These are phyloP conservation scores for Nemania abortiva DNA, from an alignment of 2,329 filamentous ascomycete genomes.

Conservation along the genomic window DNA sequence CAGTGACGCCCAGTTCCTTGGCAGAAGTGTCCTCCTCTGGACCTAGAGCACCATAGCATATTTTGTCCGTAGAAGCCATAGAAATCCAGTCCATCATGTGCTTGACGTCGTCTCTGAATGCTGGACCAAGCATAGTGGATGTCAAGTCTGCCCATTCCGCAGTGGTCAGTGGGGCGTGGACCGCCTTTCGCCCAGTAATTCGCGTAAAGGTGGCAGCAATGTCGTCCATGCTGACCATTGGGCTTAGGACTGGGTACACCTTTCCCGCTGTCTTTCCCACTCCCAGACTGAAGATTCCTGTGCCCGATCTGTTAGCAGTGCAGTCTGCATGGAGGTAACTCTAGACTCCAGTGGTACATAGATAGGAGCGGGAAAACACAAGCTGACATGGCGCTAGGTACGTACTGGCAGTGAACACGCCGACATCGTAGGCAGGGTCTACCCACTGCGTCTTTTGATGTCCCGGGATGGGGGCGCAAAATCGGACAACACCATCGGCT, in stretches of 20 bases:
- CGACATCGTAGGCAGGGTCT: constrained; percentile 28
- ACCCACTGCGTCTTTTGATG: constrained; percentile 25
- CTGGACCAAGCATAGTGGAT: constrained; percentile 25
- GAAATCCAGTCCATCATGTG: constrained; percentile 33
- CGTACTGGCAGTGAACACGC: constrained; percentile 30
- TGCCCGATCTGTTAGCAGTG: constrained; percentile 18
- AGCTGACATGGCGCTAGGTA: constrained; percentile 8
- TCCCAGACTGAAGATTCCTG: constrained; percentile 28
- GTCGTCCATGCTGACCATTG: constrained; percentile 22
- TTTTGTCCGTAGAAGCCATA: constrained; percentile 25
- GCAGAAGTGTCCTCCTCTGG: constrained; percentile 31
- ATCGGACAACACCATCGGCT: constrained; percentile 31
- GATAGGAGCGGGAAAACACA: not conserved
- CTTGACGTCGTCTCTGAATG: constrained; percentile 29
- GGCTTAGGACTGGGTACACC: constrained; percentile 26
- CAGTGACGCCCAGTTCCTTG: constrained; percentile 30
- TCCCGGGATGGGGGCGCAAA: constrained; percentile 25
- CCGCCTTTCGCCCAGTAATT: constrained; percentile 28
- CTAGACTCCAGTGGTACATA: constrained; percentile 11
- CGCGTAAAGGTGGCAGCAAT: constrained; percentile 31
- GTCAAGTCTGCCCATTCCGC: constrained; percentile 31
- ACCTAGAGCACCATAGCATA: constrained; percentile 31
- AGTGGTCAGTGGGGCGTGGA: constrained; percentile 22
- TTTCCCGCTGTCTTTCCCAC: constrained; percentile 29
- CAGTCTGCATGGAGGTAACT: constrained; percentile 7